Percentiles rank a stretch among this genome's conserved stretches.
Conservation (phyloP, 768 basidiomycete species). For the Tricholoma flavovirens region DNA sequence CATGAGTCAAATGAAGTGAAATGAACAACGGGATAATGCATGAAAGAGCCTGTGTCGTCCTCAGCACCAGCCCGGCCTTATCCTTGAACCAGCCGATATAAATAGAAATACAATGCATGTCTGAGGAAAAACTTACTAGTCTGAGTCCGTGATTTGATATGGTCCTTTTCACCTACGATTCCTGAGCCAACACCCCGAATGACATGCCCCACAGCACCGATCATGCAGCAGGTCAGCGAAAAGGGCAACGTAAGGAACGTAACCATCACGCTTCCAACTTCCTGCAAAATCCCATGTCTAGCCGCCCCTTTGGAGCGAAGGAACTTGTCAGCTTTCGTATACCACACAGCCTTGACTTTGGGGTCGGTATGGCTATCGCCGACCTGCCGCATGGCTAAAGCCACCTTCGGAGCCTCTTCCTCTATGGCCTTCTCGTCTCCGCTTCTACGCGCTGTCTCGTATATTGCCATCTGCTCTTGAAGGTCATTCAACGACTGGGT, state of each 20-base stretch:
- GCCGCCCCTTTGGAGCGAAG: background rate
- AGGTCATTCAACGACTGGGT: no score
- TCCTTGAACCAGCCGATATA: no score
- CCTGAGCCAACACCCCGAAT: background rate
- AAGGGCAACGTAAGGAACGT: background rate
- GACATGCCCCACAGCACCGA: background rate
- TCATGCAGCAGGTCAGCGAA: background rate
- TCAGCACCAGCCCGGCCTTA: no score
- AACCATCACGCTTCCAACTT: background rate
- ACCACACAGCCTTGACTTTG: constrained; percentile 2
- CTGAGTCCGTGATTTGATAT: no score
- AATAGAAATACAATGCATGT: no score
- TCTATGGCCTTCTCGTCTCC: constrained; percentile 4
- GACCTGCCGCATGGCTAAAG: constrained; percentile 9
- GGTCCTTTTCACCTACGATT: no score
- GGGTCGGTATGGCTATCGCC: constrained; percentile 9
- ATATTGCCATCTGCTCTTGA: no score
- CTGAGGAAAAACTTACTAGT: no score
- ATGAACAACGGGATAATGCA: no score
- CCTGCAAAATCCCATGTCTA: constrained; percentile 1
- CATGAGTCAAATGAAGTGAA: no score
- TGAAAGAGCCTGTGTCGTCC: no score
- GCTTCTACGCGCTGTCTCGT: no score
- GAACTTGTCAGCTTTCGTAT: constrained; percentile 7
- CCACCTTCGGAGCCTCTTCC: constrained; percentile 5